These are phyloP conservation scores for Kappamyces sp. DNA, from an alignment of 192 early-diverging fungal species.

Conservation along the genomic window DNA sequence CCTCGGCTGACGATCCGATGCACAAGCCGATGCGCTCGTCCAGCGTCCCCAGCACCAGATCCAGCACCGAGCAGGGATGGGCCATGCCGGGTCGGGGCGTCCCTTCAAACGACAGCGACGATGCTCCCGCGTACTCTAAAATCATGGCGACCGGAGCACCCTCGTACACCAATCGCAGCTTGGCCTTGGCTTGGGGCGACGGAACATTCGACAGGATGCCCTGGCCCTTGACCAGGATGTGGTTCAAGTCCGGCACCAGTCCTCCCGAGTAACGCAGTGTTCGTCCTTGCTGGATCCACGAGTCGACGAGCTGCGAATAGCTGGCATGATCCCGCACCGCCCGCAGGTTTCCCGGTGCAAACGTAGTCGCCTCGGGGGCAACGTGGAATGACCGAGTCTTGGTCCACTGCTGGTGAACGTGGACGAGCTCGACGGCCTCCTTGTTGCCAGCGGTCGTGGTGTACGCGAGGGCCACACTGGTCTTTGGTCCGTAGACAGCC, in stretches of 20 bases:
- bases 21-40: not conserved
- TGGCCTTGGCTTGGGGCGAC: not conserved
- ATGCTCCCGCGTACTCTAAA: not conserved
- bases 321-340: not conserved
- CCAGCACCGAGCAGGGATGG: not conserved
- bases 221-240: slow-evolving; percentile 2
- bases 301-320: not conserved
- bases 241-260: slow-evolving; percentile 9
- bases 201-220: slow-evolving; percentile 3
- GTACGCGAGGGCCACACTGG: slow-evolving; percentile 2
- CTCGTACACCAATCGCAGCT: slow-evolving; percentile 7
- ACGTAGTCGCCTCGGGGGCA: not conserved
- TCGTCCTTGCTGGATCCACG: not conserved
- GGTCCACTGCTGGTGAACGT: not conserved
- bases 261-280: slow-evolving; percentile 2
- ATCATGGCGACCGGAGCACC: slow-evolving; percentile 9
- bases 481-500: slow-evolving; percentile 4
- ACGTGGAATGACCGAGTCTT: not conserved
- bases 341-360: slow-evolving; percentile 1
- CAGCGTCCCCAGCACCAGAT: not conserved
- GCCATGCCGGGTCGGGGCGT: no score
- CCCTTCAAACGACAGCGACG: no score
- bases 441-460: not conserved
- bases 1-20: slow-evolving; percentile 1
- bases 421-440: not conserved